Evolutionary conservation across 441 rosid genomes (phyloP), one percentile per base, ranked within the genome.

Genomic region (Sinapis alba): DNA sequence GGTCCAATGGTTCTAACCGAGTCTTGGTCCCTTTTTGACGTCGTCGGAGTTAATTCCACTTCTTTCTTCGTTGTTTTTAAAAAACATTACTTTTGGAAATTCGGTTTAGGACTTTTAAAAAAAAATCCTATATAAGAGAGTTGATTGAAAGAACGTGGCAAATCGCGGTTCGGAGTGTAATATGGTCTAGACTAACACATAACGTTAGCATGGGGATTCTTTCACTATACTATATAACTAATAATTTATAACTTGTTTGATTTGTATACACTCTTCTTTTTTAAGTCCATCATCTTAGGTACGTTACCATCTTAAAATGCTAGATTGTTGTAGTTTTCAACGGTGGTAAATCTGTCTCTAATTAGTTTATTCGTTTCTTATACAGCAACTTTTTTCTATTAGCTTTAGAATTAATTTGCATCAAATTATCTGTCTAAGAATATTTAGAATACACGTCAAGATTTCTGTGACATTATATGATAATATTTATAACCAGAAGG

Each of bases 41-140:
- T 56, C 77, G 36, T 15, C n/a, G 56, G 28, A 72, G 64, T 72
- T 64, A 54, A 53, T 36, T 32, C 38, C 69, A 72, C 63, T 72
- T 72, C 19, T 20, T 62, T 15, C 16, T 53, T 12, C 19, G 41
- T 18, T 21, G 2, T 62, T 71, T 62, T 21, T n/a, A n/a, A 5
- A 27, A 9, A 41, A 7, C 6, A 24, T 26, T 12, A 16, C 74
- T 41, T 41, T 23, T 12, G 43, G 7, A 69, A 19, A 38, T 21
- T 58, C 24, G 38, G 56, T 59, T 28, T 47, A 18, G 21, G 21
- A 16, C 2, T 34, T 34, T n/a, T 43, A 47, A 16, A 16, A 47
- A 47, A 12, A 38, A 36, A 36, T 9, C 53, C 53, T 47, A 47
- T 16, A 45, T 16, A 16, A 47, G 54, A 45, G 54, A 16, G 54